Evolutionary conservation across 768 basidiomycete genomes (phyloP), one percentile per base, ranked within the genome.

Genomic region (Sutorius australiensis): DNA sequence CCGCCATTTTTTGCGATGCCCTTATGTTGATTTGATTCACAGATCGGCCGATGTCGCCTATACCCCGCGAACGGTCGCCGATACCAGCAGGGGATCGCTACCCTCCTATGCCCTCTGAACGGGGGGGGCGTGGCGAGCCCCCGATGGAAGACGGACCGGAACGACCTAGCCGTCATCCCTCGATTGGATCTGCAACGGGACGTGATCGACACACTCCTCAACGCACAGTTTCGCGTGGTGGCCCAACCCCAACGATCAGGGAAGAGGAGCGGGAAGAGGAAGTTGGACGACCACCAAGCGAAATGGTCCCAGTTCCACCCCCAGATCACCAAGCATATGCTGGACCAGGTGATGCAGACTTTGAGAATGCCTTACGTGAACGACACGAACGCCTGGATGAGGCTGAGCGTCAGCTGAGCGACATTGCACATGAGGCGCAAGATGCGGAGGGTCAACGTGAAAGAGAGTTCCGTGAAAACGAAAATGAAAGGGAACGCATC

Each of bases 391-490:
- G 80, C 17, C 73, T 90, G 24, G 76, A 77, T 10, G 83, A 81
- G 0, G 74, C 80, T 17, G 80, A 83, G 46, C 67, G 72, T 17
- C 75, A 76, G 19, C 63, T 89, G 12, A 72, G 75, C 4, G 72
- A 79, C 30, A 72, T 79, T 6, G 72, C 75, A 9, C 72, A 74
- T 8, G 75, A 75, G 2, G 79, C 82, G 0, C 76, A 79, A 33
- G 80, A 81, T 46, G 80, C 79, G 1, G 89, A 92, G 61, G 77
- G 80, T 24, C 73, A 73, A 42, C 80, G 89, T 10, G 88, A 91
- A 51, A 67, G 65, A 8, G 80, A 83, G 30, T 90, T 88, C 69
- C 77, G 80, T 16, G 70, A 71, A 1, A 78, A 80, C 53, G 89
- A 92, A 66, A 81, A 84, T 11, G 82, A 80, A 46, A 74, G 88